phyloP scores from a whole-genome alignment of 2,329 filamentous ascomycete species.

The Sporothrix schenckii region DNA sequence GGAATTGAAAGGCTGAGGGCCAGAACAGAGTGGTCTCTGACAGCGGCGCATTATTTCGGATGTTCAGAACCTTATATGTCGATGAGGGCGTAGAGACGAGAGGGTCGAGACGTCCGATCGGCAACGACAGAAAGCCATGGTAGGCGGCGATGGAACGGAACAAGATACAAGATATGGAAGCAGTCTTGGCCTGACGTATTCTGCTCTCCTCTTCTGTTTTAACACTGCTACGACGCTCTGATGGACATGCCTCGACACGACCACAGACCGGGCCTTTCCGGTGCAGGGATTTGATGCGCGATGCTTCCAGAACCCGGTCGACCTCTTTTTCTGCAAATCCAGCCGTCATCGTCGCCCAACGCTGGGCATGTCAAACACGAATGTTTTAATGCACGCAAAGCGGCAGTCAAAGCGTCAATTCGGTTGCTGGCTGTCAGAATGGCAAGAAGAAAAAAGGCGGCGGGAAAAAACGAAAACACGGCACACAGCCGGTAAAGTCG shows the following conservation, averaged over 20 bases:
- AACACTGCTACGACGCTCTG: background rate
- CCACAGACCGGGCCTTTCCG: background rate
- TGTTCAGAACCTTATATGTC: background rate
- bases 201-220: background rate
- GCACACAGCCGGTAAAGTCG: constrained; percentile 9
- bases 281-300: constrained; percentile 1
- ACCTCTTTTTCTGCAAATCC: constrained; percentile 1
- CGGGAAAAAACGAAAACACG: background rate
- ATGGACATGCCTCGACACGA: background rate
- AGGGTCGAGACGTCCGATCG: constrained; percentile 19
- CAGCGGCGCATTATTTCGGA: constrained; percentile 15
- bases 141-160: background rate
- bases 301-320: constrained; percentile 19
- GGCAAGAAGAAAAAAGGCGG: background rate
- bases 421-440: background rate
- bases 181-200: background rate
- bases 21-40: background rate
- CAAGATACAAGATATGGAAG: background rate
- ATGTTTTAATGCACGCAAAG: constrained; percentile 26
- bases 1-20: background rate
- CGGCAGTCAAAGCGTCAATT: background rate
- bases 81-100: background rate
- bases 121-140: background rate
- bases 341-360: background rate
- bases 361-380: constrained; percentile 17